Evolutionary conservation across 2,329 filamentous ascomycete genomes (phyloP), one percentile per base, ranked within the genome.

Genomic region (Rhynchosporium secalis): DNA sequence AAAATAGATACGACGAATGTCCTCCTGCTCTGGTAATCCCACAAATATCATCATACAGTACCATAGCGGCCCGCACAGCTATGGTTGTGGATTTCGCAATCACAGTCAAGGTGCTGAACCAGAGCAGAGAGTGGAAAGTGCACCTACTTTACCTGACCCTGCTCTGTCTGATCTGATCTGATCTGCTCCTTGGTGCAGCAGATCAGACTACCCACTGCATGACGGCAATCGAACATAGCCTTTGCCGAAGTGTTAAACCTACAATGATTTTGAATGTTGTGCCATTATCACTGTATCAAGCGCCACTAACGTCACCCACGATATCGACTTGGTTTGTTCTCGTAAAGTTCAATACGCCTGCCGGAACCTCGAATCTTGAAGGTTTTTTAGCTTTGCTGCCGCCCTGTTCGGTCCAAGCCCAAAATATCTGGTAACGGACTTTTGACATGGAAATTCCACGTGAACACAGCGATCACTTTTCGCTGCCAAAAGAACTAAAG

Each of bases 161-260:
- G 52, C 28, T 56, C 38, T 43, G 52, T 41, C 52, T 31, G 52
- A 56, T 56, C 52, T 56, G 52, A 41, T 9, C 40, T 15, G 40
- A 43, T 43, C 40, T 12, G 15, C 10, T 46, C 43, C 28, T 51
- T 4, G 29, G 47, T 43, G n/a, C 26, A 43, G 40, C 15, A 56
- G 52, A 56, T 52, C 49, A 52, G 20, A 12, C 13, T 38, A 26
- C 38, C 26, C 8, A 4, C 29, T 5, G 6, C 20, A 13, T 48
- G 46, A 12, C 13, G 9, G 13, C 12, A 26, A 48, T 29, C 7
- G 9, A 43, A 29, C 33, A 13, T 6, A 29, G 29, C 7, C 40
- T 9, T 40, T 26, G 43, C 40, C 46, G 54, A 40, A 56, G 13
- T 54, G 49, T 54, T 20, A 54, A 41, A 13, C 20, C 28, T 10